Base-by-base conservation (phyloP, 1,139 yeast genomes). In the Suhomyces guaymorum region DNA sequence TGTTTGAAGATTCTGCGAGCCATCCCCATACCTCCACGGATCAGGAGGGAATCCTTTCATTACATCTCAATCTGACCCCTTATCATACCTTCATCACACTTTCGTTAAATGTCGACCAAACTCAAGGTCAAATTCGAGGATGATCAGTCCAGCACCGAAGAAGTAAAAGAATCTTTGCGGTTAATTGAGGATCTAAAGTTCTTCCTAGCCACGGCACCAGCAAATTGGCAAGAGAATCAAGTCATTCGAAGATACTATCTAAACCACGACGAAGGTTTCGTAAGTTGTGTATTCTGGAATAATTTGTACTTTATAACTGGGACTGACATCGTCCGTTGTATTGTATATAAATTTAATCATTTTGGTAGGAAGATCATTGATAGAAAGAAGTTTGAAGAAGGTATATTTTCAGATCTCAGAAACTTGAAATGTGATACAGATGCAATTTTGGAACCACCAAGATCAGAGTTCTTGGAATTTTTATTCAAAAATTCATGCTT, bases 381-480 rank as follows among this genome's bases (percentile, higher is more conserved):
- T 58, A 71, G 95, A 47, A 90, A 92, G 62, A 92, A 92, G 64
- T 92, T 92, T 56, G 98, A 92, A 65, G 98, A 92, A 63, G 97
- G 97, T 24, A 81, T 92, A 33, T 92, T 92, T 51, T 85, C 95
- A 4, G 97, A 92, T 58, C 65, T 92, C 46, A 73, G 98, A 51
- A 82, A 86, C 46, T 70, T 92, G 42, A 92, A 89, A 61, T 80
- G 94, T 57, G 95, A 94, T 15, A 71, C 81, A 3, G 95, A 90
- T 65, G 96, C 97, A 4, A 75, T 88, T 3, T 68, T 92, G 39
- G 97, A 92, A 57, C 80, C 80, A 33, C 96, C 98, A 7, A 80
- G 88, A 54, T 87, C 96, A 0, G 83, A 80, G 29, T 89, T 92
- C 55, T 70, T 92, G 41, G 88, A 85, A 46, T 89, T 90, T 50